Base-by-base conservation (phyloP, 352 stramenopile species). In the Globisporangium lucens region DNA sequence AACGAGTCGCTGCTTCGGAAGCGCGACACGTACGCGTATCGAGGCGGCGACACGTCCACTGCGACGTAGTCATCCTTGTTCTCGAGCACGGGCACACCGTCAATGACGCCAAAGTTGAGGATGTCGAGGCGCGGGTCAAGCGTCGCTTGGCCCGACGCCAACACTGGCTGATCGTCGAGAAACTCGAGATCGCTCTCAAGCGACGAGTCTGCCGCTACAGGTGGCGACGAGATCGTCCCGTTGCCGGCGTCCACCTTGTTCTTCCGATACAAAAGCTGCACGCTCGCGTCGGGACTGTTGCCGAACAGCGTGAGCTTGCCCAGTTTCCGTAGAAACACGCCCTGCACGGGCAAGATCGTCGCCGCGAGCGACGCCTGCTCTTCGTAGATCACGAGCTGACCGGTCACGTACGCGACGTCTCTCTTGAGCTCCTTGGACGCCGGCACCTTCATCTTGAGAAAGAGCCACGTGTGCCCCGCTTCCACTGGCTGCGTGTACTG, bases 301-400 rank as follows among this genome's bases (percentile, higher is more conserved):
- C 86, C 84, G 65, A 93, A 94, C 4, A 96, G 73, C 64, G 85
- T 93, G 52, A 96, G 73, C 65, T 83, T 91, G 57, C 69, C 86
- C 24, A 89, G 70, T 38, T 83, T 85, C 1, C 87, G 71, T 13
- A 96, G 67, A 64, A 94, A 96, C 27, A 96, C 83, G 24, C 88
- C 88, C 47, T 93, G 83, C n/a, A 96, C 83, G 0, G 86, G 84
- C 10, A 96, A 56, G 65, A 94, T 94, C 13, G 87, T 94, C 0
- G 84, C 85, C 0, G 87, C 84, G 5, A 94, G 74, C 12, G 84
- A 91, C 22, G 85, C 79, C 68, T 91, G 79, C 56, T 94, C 79
- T 55, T 94, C 87, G 69, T 94, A 92, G 49, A 94, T 90, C 22
- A 94, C 85, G 61, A 93, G 73, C 67, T 94, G 87, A 0, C 87